Evolutionary conservation across 768 basidiomycete genomes (phyloP), one percentile per base, ranked within the genome.

Genomic region (Mycena maculata): DNA sequence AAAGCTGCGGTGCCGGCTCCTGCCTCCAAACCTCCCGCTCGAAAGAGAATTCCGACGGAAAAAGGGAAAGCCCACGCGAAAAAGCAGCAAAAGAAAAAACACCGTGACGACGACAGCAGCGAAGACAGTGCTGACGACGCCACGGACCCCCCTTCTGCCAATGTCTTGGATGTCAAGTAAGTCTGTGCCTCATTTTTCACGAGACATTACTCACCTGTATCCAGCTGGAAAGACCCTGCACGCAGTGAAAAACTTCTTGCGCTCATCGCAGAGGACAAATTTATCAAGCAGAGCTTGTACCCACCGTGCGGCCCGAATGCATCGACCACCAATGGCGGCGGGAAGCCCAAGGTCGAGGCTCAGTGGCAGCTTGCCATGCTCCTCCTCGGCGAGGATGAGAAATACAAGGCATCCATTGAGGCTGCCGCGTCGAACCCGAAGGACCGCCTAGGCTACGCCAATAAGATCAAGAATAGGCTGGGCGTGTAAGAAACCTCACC

Each of bases 401-500:
- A 50, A n/a, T 60, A 42, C 45, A 16, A 39, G 28, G 48, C n/a
- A 41, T 6, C 11, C 39, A 8, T 4, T 52, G 4, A 49, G 3
- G 33, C 33, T 22, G 38, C 10, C 33, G 13, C 13, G 8, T 4
- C 2, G 28, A 52, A 39, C 0, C 8, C 44, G 13, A 54, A 53
- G 15, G 7, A 23, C 2, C 18, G 9, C 22, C 38, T 8, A 0
- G 18, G 3, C 5, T 30, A 16, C 36, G 48, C 12, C 0, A 52
- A 41, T 28, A 61, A 61, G n/a, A 45, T 53, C 20, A 61, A 61
- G 31, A 61, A 61, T 23, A 27, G 60, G 3, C 49, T 61, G 27
- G 0, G 60, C 49, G 15, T 30, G 41, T 61, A 41, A 39, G 12
- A 22, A 31, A 31, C 28, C 20, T n/a, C 9, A 49, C 33, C 11